A percentile compares a stretch with the other conserved stretches of the same genome.
These are phyloP conservation scores for Rosa lucieae DNA, from an alignment of 306 rosid species.

Conservation along the genomic window DNA sequence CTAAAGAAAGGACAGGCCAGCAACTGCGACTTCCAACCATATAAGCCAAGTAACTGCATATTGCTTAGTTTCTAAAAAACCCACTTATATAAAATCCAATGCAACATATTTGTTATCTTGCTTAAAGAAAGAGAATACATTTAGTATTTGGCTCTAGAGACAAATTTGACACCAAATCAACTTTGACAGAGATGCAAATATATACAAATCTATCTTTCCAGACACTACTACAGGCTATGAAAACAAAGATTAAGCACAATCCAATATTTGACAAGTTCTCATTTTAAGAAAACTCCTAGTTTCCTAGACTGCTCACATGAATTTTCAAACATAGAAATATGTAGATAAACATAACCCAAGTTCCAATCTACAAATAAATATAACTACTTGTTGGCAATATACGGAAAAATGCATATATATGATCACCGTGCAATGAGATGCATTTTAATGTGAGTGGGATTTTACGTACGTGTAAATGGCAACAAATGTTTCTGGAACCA, in stretches of 20 bases:
- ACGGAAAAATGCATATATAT: neutral
- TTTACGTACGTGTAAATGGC: conserved; percentile 81
- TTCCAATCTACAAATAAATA: neutral
- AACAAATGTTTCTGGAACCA: conserved; percentile 72
- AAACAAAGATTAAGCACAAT: neutral
- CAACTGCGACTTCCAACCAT: neutral
- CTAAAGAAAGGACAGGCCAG: neutral
- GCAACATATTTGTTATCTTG: neutral
- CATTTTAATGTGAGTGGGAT: conserved; percentile 5
- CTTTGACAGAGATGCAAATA: neutral
- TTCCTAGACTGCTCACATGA: neutral
- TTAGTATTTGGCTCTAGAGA: neutral
- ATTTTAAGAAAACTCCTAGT: neutral
- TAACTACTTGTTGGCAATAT: neutral
- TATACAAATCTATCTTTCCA: neutral
- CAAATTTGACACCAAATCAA: neutral
- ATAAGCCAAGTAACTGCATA: neutral
- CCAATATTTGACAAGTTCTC: neutral
- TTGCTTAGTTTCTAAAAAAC: neutral
- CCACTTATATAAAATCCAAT: neutral
- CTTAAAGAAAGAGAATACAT: too few species aligned
- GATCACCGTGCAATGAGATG: neutral
- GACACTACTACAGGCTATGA: neutral
- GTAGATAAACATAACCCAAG: neutral
- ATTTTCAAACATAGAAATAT: neutral